Evolutionary conservation across 2,329 filamentous ascomycete genomes (phyloP), one percentile per base, ranked within the genome.

Genomic region (Drechslera avenae): DNA sequence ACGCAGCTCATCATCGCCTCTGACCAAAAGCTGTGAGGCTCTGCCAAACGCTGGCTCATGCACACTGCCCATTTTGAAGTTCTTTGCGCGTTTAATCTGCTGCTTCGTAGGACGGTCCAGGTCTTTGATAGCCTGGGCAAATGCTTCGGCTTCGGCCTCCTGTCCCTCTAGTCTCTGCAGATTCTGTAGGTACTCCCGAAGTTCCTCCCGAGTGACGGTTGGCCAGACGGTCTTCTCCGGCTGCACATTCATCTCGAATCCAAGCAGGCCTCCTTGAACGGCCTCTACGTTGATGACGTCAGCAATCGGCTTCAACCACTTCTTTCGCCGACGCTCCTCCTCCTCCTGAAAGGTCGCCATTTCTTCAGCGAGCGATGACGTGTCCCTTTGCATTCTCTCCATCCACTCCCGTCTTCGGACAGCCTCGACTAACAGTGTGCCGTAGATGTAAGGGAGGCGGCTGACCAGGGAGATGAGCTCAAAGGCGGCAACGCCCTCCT

Each of bases 31-130:
- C 30, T 71, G 67, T 1, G 91, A 93, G 59, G 90, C 95, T 65
- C 88, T 86, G n/a, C 91, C 91, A 54, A 97, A 82, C 2, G 85
- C 85, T n/a, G 88, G 87, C 69, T 97, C 94, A 64, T 97, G 91
- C 31, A 97, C 83, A 68, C 94, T 97, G 13, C 94, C 94, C 68
- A 95, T 94, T 70, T 97, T 97, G 79, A 99, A 97, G 4, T 91
- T 91, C 71, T 93, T 96, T 5, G 94, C 84, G 50, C 91, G 85
- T 73, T 91, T 92, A 54, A 87, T 84, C 68, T 96, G 92, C 70
- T 94, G 90, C 63, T 88, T 91, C 0, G 90, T 94, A 2, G 93
- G 91, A 48, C 83, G 85, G 68, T 87, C 87, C 12, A 97, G 80
- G 46, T 96, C 91, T 54, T 86, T 86, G 52, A 95, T 82, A 14